Evolutionary conservation across 202 grass and related monocot genomes (phyloP), one percentile per base, ranked within the genome.

Genomic region (Bolboschoenoplectus hybrid): DNA sequence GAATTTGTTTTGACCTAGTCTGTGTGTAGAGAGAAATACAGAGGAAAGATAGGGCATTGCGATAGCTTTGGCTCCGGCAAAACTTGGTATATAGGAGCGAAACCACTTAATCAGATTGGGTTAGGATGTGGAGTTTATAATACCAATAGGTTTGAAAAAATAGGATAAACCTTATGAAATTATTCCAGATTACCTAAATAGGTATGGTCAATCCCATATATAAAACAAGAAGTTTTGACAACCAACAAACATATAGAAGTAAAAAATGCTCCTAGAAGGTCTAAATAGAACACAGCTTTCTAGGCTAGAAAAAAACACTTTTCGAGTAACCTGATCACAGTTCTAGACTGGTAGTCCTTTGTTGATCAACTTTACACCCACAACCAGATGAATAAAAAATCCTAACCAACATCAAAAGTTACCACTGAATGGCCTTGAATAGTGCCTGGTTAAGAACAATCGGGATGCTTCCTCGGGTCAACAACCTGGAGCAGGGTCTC

Each of bases 21-120:
- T 80, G 13, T 79, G 51, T 60, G 52, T 80, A 80, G 52, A 80
- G 36, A 79, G 74, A 75, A 36, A 76, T 47, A 76, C 6, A 76
- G 73, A 76, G 36, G 75, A 43, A 40, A 40, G 32, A 20, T 41
- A 41, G 14, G 75, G 19, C 14, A 49, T 43, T 56, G 35, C 10
- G 32, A n/a, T n/a, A n/a, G n/a, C n/a, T n/a, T 79, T 79, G 75
- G 75, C 51, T 13, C 6, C 35, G 74, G 60, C 75, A 51, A 79
- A 77, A 77, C 11, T 52, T 35, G 26, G 72, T 75, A 75, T 52
- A 53, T 16, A 17, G 74, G 50, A 36, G 74, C 5, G 49, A 38
- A 56, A 38, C 16, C 32, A 77, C 26, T 77, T 17, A 7, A 56
- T 55, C 34, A 77, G 50, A 77, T 77, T 55, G 6, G 32, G 50